These are phyloP conservation scores for Fusarium ambrosium DNA, from an alignment of 2,329 filamentous ascomycete genomes.

Conservation along the genomic window DNA sequence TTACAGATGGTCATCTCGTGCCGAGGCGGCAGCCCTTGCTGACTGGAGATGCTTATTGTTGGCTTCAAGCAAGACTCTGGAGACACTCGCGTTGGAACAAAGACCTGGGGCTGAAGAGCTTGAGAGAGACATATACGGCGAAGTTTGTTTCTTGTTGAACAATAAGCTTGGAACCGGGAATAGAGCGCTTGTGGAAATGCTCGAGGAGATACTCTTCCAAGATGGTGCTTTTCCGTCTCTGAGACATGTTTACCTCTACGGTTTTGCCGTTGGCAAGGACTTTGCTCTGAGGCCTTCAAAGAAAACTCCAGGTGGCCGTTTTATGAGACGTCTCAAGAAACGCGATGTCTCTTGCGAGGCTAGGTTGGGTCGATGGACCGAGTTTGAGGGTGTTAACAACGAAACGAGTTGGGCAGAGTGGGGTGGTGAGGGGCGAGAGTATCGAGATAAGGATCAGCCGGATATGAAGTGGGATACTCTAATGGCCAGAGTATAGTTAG, in stretches of 20 bases:
- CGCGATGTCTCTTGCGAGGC: not conserved
- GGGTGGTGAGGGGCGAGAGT: not conserved
- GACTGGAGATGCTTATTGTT: slow-evolving; percentile 11
- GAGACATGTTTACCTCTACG: slow-evolving; percentile 18
- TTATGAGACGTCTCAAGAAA: not conserved
- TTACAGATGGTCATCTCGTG: slow-evolving; percentile 15
- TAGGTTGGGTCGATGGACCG: not conserved
- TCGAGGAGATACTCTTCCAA: not conserved
- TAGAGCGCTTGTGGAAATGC: not conserved
- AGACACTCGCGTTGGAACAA: slow-evolving; percentile 32
- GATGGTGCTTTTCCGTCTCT: not conserved
- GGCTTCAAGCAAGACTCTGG: slow-evolving; percentile 1
- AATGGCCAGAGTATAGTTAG: not conserved
- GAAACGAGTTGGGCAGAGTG: not conserved
- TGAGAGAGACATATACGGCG: slow-evolving; percentile 17
- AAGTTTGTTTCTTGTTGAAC: slow-evolving; percentile 21
- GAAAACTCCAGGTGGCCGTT: not conserved
- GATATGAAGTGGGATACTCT: not conserved
- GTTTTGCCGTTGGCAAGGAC: not conserved
- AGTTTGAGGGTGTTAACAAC: not conserved
- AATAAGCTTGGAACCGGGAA: slow-evolving; percentile 2
- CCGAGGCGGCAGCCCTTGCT: slow-evolving; percentile 1
- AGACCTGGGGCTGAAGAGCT: slow-evolving; percentile 14
- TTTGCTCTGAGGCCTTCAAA: not conserved
- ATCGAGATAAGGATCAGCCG: not conserved